Percentiles rank a stretch among this genome's conserved stretches.
Evolutionary conservation across 2,329 filamentous ascomycete species (phyloP).

Genomic region (Cytospora chrysosperma): DNA sequence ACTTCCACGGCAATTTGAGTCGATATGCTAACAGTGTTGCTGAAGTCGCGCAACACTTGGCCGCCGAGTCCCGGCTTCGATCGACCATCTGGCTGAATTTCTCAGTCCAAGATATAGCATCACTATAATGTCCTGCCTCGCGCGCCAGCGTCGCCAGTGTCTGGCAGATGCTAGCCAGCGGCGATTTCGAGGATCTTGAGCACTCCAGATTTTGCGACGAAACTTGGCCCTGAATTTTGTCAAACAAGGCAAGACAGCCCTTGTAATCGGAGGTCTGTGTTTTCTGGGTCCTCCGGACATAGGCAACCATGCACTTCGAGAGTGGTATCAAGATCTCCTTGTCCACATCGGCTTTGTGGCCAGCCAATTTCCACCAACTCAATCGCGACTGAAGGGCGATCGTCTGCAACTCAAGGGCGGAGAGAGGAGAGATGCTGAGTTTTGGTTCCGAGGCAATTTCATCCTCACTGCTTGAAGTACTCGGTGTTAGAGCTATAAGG

Average conservation of each 20-base stretch:
- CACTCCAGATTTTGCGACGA: constrained; percentile 36
- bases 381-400: constrained; percentile 61
- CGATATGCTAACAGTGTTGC: constrained; percentile 56
- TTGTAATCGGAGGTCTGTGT: constrained; percentile 39
- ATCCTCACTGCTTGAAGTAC: constrained; percentile 64
- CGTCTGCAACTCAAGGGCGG: constrained; percentile 62
- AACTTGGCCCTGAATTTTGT: constrained; percentile 40
- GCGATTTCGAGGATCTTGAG: constrained; percentile 40
- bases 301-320: constrained; percentile 61
- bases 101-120: constrained; percentile 56
- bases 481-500: constrained; percentile 65
- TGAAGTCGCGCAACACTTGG: constrained; percentile 50
- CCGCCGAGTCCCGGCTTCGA: constrained; percentile 44
- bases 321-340: constrained; percentile 68
- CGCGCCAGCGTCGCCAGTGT: constrained; percentile 45
- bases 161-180: constrained; percentile 51
- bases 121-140: constrained; percentile 48
- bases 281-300: constrained; percentile 50
- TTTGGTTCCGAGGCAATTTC: constrained; percentile 50
- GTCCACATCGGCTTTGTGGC: constrained; percentile 58
- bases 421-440: constrained; percentile 54
- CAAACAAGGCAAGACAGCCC: constrained; percentile 37
- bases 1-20: constrained; percentile 45
- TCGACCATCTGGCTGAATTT: constrained; percentile 43
- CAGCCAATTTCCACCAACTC: constrained; percentile 64